Base-by-base conservation (phyloP, 1,139 yeast species). In the Sugiyamaella castrensis region DNA sequence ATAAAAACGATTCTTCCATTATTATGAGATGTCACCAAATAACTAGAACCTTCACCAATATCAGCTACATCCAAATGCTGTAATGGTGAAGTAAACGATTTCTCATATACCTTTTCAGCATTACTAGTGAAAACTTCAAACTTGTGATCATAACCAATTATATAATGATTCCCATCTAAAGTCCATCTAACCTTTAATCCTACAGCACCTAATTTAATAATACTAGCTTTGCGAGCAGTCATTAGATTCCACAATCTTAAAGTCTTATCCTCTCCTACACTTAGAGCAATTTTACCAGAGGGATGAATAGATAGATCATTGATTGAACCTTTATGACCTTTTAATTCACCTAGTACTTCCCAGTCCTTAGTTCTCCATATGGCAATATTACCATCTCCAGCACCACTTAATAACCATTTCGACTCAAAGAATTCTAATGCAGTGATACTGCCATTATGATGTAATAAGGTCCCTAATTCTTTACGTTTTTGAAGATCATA, bases 361-460 rank as follows among this genome's bases (percentile, higher is more conserved):
- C 99, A 92, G 68, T 94, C 98, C 65, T 87, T 88, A 5, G 94
- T 85, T 68, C 98, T 77, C 98, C 98, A 92, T 46, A 92, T 79
- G 53, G 88, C 80, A 47, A 94, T 83, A 55, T 82, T 84, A 36
- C 96, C 95, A 65, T 92, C 98, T 48, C 87, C 96, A 4, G 92
- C 87, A 0, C 95, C 96, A 13, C 95, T 84, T 38, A 94, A 70
- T 42, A 92, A 73, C 98, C 98, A 92, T 64, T 84, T 88, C 50
- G 51, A 54, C 55, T 54, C 60, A 2, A 89, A 86, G 63, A 92
- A 92, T 53, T 76, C 77, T 51, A 92, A 72, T 12, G 82, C 75
- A 0, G 96, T 87, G 49, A 92, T 81, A 9, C 95, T 84, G 6
- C 98, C 98, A 57, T 82, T 87, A 64, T 92, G 99, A 51, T 89